A percentile compares a stretch with the other conserved stretches of the same genome.
Evolutionary conservation across 164 flowering plant genomes (phyloP).

Genomic region (Vitis riparia): DNA sequence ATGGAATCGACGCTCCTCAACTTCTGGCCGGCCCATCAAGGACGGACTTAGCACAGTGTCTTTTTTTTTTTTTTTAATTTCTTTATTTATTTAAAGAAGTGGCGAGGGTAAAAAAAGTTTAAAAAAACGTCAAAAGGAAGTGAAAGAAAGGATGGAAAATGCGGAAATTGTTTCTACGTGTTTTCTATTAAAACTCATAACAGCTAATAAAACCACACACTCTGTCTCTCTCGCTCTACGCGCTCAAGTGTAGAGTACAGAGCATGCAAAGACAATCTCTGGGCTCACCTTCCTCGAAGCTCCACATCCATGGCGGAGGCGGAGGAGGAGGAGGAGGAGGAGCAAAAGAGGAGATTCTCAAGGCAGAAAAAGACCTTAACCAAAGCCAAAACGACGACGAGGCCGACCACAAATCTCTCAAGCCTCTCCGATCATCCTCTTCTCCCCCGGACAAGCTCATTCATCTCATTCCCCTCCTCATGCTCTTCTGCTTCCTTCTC

Average conservation of each 20-base stretch:
- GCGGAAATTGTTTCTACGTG: too few species aligned
- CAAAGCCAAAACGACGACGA: constrained; percentile 7
- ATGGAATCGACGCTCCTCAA: too few species aligned
- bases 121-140: too few species aligned
- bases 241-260: not conserved
- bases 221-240: too few species aligned
- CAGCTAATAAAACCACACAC: too few species aligned
- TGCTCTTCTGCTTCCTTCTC: constrained; percentile 58
- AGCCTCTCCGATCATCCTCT: constrained; percentile 24
- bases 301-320: constrained; percentile 35
- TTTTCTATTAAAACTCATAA: too few species aligned
- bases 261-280: constrained; percentile 70
- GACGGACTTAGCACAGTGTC: too few species aligned
- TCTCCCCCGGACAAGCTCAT: constrained; percentile 37
- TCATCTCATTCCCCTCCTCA: constrained; percentile 68
- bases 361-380: constrained; percentile 11
- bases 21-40: too few species aligned
- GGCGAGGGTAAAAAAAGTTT: too few species aligned
- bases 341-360: constrained; percentile 16
- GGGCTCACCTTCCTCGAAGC: constrained; percentile 51
- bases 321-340: constrained; percentile 9
- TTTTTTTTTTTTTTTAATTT: too few species aligned
- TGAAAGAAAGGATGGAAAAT: too few species aligned
- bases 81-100: too few species aligned
- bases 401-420: constrained; percentile 24